These are phyloP conservation scores for Cyberlindnera japonica DNA, from an alignment of 805 yeast species.

Conservation along the genomic window DNA sequence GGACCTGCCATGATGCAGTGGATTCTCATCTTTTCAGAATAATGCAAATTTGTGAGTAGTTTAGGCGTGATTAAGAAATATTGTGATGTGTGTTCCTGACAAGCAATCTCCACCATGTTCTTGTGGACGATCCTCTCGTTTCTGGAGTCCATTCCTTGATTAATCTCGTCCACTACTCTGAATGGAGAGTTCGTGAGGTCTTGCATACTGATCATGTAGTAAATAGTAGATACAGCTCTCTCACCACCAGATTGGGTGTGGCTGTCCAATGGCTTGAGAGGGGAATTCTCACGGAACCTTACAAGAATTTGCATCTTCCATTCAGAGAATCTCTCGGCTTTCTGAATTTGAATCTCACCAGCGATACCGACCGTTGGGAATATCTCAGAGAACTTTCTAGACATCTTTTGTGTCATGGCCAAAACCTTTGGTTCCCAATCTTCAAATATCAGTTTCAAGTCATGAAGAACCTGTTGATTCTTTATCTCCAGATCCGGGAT, in stretches of 20 bases:
- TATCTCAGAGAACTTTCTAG: conserved; percentile 59
- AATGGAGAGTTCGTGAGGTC: conserved; percentile 86
- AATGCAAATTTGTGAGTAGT: conserved; percentile 69
- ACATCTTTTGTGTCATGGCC: conserved; percentile 49
- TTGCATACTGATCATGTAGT: conserved; percentile 87
- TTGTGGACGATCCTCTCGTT: conserved; percentile 86
- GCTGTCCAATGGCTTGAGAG: conserved; percentile 69
- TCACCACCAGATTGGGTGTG: conserved; percentile 97
- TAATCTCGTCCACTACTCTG: conserved; percentile 94
- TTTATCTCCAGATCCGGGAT: conserved; percentile 22
- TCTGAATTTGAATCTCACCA: conserved; percentile 68
- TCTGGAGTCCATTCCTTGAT: conserved; percentile 96
- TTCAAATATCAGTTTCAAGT: conserved; percentile 37
- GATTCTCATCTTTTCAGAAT: conserved; percentile 75
- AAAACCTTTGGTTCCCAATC: conserved; percentile 65
- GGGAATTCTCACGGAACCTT: conserved; percentile 75
- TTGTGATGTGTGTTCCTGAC: conserved; percentile 62
- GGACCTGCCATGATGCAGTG: conserved; percentile 75
- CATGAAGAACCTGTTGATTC: conserved; percentile 20
- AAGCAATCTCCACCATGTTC: conserved; percentile 84
- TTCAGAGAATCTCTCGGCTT: conserved; percentile 51
- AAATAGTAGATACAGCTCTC: conserved; percentile 89
- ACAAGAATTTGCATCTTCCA: conserved; percentile 88
- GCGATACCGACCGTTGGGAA: conserved; percentile 78
- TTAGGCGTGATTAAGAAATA: conserved; percentile 94